Conservation (phyloP, 2,329 filamentous ascomycete genomes). For the Monosporascus sp. region DNA sequence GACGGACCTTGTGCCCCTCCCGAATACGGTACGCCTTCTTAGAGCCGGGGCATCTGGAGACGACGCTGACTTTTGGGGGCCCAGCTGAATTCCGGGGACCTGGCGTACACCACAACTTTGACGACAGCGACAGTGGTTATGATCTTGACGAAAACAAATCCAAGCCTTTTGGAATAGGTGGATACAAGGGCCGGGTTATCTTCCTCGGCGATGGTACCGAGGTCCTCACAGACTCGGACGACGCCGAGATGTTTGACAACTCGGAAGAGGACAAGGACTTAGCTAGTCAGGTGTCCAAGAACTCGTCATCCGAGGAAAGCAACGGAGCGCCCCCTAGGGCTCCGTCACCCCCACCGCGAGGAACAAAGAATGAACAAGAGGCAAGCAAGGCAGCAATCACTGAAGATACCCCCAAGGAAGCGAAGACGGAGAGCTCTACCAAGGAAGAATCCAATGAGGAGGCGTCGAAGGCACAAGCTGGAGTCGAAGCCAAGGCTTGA, state of each 20-base stretch:
- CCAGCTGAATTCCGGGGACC: constrained; percentile 81
- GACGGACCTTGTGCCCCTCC: constrained; percentile 97
- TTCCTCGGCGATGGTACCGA: constrained; percentile 93
- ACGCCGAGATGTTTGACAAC: constrained; percentile 91
- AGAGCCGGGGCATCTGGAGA: constrained; percentile 23
- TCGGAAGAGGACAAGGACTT: constrained; percentile 80
- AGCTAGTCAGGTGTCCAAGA: constrained; percentile 75
- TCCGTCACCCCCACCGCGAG: constrained; percentile 26
- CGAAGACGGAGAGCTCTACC: constrained; percentile 11
- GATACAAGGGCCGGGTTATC: constrained; percentile 82
- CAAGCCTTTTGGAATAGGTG: constrained; percentile 60
- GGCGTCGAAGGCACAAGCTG: constrained; percentile 15
- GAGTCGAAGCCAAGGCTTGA: constrained; percentile 20
- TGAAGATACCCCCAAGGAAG: constrained; percentile 17
- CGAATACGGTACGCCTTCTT: constrained; percentile 85
- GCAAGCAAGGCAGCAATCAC: constrained; percentile 18
- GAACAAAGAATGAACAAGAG: constrained; percentile 22
- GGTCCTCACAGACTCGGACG: constrained; percentile 80
- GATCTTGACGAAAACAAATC: constrained; percentile 66
- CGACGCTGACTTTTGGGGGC: constrained; percentile 27
- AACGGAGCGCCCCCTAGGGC: constrained; percentile 25
- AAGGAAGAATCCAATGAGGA: constrained; percentile 21
- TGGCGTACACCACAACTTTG: constrained; percentile 75
- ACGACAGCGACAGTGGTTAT: constrained; percentile 73
- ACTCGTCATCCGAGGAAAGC: constrained; percentile 24